Evolutionary conservation across 345 rosid genomes (phyloP).

Genomic region (Eucalyptus shirleyi): DNA sequence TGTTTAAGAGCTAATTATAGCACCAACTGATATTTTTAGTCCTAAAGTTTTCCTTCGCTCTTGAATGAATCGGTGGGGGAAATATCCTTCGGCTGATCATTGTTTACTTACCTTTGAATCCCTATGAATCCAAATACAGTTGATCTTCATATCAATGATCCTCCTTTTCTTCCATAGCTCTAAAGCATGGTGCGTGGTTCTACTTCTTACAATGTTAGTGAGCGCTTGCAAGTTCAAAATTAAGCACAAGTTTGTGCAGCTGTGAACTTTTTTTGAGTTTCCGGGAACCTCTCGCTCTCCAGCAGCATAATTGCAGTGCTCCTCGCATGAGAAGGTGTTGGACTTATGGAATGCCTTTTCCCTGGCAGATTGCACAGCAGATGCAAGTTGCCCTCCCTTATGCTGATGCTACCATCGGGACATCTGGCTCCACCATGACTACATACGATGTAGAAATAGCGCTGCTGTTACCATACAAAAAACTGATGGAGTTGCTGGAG

Average conservation of each 20-base stretch:
- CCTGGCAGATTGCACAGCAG: conserved; percentile 66
- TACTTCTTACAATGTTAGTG: neutral
- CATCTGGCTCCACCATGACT: conserved; percentile 79
- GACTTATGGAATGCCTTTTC: neutral
- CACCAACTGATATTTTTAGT: neutral
- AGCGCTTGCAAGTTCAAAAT: neutral
- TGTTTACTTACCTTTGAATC: neutral
- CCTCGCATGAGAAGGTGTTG: neutral
- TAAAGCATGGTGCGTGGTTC: neutral
- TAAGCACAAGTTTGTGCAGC: neutral
- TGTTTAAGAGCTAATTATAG: neutral
- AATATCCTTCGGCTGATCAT: neutral
- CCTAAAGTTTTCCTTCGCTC: neutral
- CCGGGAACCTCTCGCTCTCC: neutral
- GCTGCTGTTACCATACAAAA: conserved; percentile 13
- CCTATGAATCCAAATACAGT: neutral
- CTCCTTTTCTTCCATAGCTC: neutral
- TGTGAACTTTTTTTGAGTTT: neutral
- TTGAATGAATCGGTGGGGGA: neutral
- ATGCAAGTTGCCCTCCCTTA: conserved; percentile 83
- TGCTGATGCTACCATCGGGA: conserved; percentile 89
- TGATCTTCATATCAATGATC: neutral
- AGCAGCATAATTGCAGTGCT: neutral
- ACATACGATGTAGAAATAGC: neutral
- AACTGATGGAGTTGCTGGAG: conserved; percentile 84